These are phyloP conservation scores for Plenodomus lindquistii DNA, from an alignment of 2,329 filamentous ascomycete species.

Conservation along the genomic window DNA sequence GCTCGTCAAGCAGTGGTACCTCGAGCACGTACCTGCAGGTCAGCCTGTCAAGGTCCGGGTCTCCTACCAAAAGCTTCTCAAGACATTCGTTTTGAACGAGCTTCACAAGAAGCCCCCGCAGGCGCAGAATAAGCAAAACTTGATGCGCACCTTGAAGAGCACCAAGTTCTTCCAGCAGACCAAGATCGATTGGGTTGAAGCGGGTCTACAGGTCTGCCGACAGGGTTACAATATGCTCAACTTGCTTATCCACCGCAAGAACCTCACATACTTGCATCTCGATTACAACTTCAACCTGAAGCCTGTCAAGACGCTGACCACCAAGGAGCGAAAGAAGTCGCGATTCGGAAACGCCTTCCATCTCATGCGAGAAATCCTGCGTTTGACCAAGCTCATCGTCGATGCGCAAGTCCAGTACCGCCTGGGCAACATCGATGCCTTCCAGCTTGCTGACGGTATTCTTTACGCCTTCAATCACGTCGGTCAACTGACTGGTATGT, in stretches of 20 bases:
- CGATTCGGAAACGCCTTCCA: constrained; percentile 99
- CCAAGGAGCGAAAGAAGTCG: constrained; percentile 99
- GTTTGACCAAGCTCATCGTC: constrained; percentile 95
- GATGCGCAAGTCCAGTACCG: constrained; percentile 98
- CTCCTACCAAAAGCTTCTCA: constrained; percentile 96
- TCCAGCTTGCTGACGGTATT: constrained; percentile 97
- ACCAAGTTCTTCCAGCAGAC: constrained; percentile 99
- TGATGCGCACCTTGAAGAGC: constrained; percentile 86
- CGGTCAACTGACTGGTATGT: constrained; percentile 98
- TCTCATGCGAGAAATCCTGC: constrained; percentile 95
- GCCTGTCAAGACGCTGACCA: constrained; percentile 97
- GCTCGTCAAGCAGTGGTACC: constrained; percentile 96
- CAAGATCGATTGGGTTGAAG: constrained; percentile 98
- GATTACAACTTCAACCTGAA: constrained; percentile 99
- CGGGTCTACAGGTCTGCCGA: constrained; percentile 94
- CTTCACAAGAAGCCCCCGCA: constrained; percentile 95
- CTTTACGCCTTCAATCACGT: constrained; percentile 99
- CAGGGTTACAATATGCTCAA: constrained; percentile 99
- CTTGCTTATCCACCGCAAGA: constrained; percentile 95
- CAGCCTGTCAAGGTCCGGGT: constrained; percentile 97
- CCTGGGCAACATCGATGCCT: constrained; percentile 96
- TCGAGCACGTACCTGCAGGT: constrained; percentile 88
- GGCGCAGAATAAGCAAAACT: constrained; percentile 90
- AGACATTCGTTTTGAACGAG: constrained; percentile 95
- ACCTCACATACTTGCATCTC: constrained; percentile 94